phyloP scores from a whole-genome alignment of 345 rosid genomes.

The Excoecaria cochinchinensis region DNA sequence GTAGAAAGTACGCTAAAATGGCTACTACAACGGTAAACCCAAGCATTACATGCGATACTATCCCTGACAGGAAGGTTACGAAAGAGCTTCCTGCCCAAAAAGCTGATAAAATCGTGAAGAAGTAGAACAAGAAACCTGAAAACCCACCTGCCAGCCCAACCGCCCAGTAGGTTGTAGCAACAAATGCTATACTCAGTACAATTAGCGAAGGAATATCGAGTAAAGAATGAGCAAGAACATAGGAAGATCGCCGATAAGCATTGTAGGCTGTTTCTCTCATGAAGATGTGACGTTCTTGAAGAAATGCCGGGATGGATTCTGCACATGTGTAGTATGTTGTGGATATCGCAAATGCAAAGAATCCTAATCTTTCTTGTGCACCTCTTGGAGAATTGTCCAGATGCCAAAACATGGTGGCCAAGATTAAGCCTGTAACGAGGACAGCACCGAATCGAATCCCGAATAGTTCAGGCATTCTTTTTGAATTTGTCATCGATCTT shows the following conservation, averaged over 20 bases:
- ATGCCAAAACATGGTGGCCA: conserved; percentile 29
- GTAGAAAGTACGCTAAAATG: conserved; percentile 75
- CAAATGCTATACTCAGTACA: conserved; percentile 64
- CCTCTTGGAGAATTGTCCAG: conserved; percentile 35
- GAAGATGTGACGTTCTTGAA: conserved; percentile 33
- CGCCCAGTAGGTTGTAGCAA: conserved; percentile 68
- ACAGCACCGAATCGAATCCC: conserved; percentile 33
- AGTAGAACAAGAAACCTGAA: conserved; percentile 71
- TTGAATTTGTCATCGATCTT: conserved; percentile 26
- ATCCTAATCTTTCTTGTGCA: conserved; percentile 31
- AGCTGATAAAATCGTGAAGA: conserved; percentile 59
- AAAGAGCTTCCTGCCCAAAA: conserved; percentile 97
- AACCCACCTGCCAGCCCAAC: conserved; percentile 77
- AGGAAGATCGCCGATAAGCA: conserved; percentile 80
- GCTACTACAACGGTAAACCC: conserved; percentile 87
- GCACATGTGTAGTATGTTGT: conserved; percentile 37
- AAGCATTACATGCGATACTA: conserved; percentile 81
- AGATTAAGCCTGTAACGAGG: conserved; percentile 19
- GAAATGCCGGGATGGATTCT: conserved; percentile 32
- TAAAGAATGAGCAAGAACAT: conserved; percentile 78
- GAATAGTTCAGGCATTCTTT: conserved; percentile 29
- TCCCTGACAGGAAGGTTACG: conserved; percentile 82
- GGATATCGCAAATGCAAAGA: conserved; percentile 33
- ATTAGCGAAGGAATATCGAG: conserved; percentile 68
- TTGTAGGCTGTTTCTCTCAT: conserved; percentile 39